Evolutionary conservation across 192 early-diverging fungal genomes (phyloP), one percentile per base, ranked within the genome.

Genomic region (Entomortierella lignicola): DNA sequence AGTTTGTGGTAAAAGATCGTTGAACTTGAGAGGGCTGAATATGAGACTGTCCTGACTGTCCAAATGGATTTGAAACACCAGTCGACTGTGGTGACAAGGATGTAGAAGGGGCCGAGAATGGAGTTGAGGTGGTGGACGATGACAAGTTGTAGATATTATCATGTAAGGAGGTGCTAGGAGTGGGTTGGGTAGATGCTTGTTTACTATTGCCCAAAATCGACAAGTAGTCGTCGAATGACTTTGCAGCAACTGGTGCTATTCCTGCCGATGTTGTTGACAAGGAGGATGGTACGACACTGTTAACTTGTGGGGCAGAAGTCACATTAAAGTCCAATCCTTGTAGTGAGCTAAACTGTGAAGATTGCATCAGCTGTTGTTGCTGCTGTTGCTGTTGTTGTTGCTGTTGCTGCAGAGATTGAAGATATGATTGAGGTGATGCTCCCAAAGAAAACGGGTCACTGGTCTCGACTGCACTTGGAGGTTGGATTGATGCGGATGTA

Each of bases 211-310:
- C 61, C 12, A 77, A 23, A 15, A 51, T 42, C 3, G 48, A 69
- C 12, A 77, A 56, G 50, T 69, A 77, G 34, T 77, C 74, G 27
- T 77, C 74, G 51, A 77, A 77, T 8, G 74, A 77, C 42, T 69
- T 77, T 43, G 74, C 37, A 41, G 66, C 73, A 4, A 25, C n/a
- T 8, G 34, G 3, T 17, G 26, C 30, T 25, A 11, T 53, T 59
- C 42, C 47, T 4, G 48, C 21, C 25, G 30, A 17, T 27, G 51
- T 32, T 37, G 59, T 3, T 21, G 43, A 10, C 25, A n/a, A 23
- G 20, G 48, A 0, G 8, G 41, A 13, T 23, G 34, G 34, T 37
- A 37, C 4, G 5, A 10, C 21, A 13, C 2, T 23, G 26, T 39
- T 30, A 23, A 30, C 25, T 25, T 13, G 13, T 20, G 48, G 34